phyloP scores from a whole-genome alignment of 768 basidiomycete species.

The Hydnomerulius pinastri region DNA sequence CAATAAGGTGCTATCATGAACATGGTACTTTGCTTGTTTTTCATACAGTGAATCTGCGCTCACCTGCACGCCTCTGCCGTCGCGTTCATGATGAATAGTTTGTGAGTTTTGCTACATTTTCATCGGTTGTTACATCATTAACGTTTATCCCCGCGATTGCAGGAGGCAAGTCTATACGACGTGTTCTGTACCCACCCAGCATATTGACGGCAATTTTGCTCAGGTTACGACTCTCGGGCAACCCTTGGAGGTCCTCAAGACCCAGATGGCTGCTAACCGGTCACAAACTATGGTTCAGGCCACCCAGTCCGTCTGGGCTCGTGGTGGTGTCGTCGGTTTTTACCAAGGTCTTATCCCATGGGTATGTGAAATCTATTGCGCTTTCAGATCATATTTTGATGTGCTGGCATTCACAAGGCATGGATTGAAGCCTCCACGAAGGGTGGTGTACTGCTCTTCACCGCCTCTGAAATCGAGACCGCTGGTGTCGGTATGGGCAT shows the following conservation, averaged over 20 bases:
- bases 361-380: constrained; percentile 51
- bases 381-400: not conserved
- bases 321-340: constrained; percentile 88
- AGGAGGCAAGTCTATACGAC: constrained; percentile 68
- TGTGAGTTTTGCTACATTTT: constrained; percentile 33
- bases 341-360: constrained; percentile 99
- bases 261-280: constrained; percentile 98
- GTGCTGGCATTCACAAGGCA: constrained; percentile 53
- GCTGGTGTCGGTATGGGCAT: constrained; percentile 64
- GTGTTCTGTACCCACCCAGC: not conserved
- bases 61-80: constrained; percentile 10
- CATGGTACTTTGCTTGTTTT: constrained; percentile 68
- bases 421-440: constrained; percentile 99
- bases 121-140: constrained; percentile 5
- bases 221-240: constrained; percentile 98
- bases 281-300: constrained; percentile 89
- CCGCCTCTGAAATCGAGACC: constrained; percentile 92
- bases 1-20: constrained; percentile 94
- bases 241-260: constrained; percentile 97
- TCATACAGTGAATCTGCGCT: constrained; percentile 9
- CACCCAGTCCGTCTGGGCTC: constrained; percentile 81
- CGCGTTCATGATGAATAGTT: constrained; percentile 37
- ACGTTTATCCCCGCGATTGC: constrained; percentile 18
- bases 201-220: constrained; percentile 2
- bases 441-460: constrained; percentile 93